A percentile compares a stretch with the other conserved stretches of the same genome.
phyloP scores from a whole-genome alignment of 495 filamentous ascomycete species.

The Penicillium canariense region DNA sequence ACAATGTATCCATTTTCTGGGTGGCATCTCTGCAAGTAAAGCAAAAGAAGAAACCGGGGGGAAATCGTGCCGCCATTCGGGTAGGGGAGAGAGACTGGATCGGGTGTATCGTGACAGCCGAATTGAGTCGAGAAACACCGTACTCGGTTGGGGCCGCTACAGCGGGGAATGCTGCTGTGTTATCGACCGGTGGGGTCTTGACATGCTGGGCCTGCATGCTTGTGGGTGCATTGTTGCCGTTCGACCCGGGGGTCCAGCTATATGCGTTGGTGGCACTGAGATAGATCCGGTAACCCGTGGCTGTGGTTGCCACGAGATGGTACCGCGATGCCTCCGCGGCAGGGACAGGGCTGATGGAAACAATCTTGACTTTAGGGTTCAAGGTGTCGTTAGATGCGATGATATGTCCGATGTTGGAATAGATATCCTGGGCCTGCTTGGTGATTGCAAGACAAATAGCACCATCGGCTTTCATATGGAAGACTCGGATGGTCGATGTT shows the following conservation, averaged over 20 bases:
- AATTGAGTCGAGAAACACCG: slow-evolving; percentile 26
- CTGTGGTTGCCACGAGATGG: slow-evolving; percentile 87
- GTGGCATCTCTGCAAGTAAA: slow-evolving; percentile 58
- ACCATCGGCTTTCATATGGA: slow-evolving; percentile 65
- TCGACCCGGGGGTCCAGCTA: slow-evolving; percentile 57
- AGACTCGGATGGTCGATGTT: slow-evolving; percentile 78
- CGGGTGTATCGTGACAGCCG: slow-evolving; percentile 30
- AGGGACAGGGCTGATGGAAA: slow-evolving; percentile 80
- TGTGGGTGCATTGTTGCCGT: slow-evolving; percentile 64
- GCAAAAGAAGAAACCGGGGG: slow-evolving; percentile 89
- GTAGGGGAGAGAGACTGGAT: slow-evolving; percentile 53
- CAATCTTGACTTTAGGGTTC: slow-evolving; percentile 64
- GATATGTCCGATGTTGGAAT: slow-evolving; percentile 76
- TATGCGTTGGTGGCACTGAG: slow-evolving; percentile 83
- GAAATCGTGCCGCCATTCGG: slow-evolving; percentile 61
- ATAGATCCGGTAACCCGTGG: slow-evolving; percentile 86
- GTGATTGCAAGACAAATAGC: slow-evolving; percentile 55
- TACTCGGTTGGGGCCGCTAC: slow-evolving; percentile 1
- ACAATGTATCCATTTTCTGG: slow-evolving; percentile 61
- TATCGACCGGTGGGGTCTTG: slow-evolving; percentile 76
- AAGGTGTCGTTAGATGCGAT: slow-evolving; percentile 65
- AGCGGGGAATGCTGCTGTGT: slow-evolving; percentile 8
- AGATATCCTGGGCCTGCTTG: slow-evolving; percentile 51
- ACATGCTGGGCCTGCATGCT: slow-evolving; percentile 97
- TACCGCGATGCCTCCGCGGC: slow-evolving; percentile 76